Base-by-base conservation (phyloP, 129 eudicot genomes). In the Flaveria brownii region DNA sequence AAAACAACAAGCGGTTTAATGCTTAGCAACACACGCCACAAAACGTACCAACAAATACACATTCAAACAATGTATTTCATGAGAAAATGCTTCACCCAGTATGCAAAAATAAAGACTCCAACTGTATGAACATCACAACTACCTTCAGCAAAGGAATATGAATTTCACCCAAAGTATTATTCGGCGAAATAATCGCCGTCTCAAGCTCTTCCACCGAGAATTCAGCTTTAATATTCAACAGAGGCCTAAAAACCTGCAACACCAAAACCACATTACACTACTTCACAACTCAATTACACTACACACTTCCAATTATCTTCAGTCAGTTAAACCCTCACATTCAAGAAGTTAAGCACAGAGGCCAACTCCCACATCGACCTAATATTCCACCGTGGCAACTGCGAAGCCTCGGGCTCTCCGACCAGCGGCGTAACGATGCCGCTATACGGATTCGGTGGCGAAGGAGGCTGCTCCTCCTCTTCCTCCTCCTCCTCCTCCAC, bases 321-420 rank as follows among this genome's bases (percentile, higher is more conserved):
- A 0, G 1, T 36, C 41, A 36, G 1, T 36, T 36, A 5, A 36
- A 5, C 41, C 41, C 89, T 81, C 81, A 94, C 99, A 87, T 94
- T 87, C 33, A 94, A 83, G 78, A 94, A 94, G 79, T 94, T 91
- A 63, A 94, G 88, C 55, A 94, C 68, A 0, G 99, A 87, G 28
- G 93, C 99, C 84, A 94, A 61, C 74, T 94, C 93, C 96, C 97
- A 91, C 99, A 94, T 94, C 30, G 93, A 83, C 85, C 99, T 84
- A 42, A 94, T 82, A 7, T 65, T 88, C 99, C 99, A 89, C 82
- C 99, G 78, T 1, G 97, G 93, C 85, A 94, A 68, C 82, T 85
- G 97, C 10, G 92, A 88, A 4, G 78, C 70, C 68, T 88, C 86
- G 4, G 94, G 89, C 63, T 85, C 92, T 10, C 78, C 92, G 45